phyloP scores from a whole-genome alignment of 176 grass and related monocot species.

The Otatea glauca region DNA sequence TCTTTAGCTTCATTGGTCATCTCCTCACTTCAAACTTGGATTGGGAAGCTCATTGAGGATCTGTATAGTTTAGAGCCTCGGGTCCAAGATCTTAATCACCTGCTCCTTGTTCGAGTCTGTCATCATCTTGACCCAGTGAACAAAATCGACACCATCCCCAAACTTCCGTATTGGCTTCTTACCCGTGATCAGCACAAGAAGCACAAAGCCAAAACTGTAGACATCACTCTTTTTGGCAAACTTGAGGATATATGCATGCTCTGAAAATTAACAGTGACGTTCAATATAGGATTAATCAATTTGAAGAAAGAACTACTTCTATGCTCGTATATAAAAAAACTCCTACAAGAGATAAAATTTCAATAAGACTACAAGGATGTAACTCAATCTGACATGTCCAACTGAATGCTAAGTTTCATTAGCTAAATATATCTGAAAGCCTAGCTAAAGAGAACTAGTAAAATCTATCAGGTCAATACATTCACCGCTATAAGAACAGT shows the following conservation, averaged over 20 bases:
- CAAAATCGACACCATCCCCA: conserved; percentile 90
- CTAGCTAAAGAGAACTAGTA: not conserved
- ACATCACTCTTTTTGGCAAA: conserved; percentile 95
- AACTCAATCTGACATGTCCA: not conserved
- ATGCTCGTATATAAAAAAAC: not conserved
- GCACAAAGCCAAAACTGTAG: conserved; percentile 91
- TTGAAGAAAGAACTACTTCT: not conserved
- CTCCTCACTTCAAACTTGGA: conserved; percentile 33
- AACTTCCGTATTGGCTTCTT: conserved; percentile 92
- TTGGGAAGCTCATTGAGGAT: conserved; percentile 82
- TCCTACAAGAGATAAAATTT: not conserved
- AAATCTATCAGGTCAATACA: not conserved
- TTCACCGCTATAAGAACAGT: not conserved
- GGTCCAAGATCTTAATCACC: conserved; percentile 75
- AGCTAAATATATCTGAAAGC: not conserved
- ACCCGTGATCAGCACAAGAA: conserved; percentile 81
- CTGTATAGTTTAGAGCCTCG: conserved; percentile 77
- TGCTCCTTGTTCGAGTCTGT: conserved; percentile 75
- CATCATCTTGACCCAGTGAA: conserved; percentile 84
- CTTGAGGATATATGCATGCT: conserved; percentile 96
- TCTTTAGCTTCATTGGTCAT: conserved; percentile 53
- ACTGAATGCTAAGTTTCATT: not conserved
- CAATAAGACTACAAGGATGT: not conserved
- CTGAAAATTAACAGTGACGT: conserved; percentile 43
- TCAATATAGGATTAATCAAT: not conserved